A percentile compares a stretch with the other conserved stretches of the same genome.
Conservation (phyloP, 202 grass and related monocot genomes). For the Dendrocalamus latiflorus region DNA sequence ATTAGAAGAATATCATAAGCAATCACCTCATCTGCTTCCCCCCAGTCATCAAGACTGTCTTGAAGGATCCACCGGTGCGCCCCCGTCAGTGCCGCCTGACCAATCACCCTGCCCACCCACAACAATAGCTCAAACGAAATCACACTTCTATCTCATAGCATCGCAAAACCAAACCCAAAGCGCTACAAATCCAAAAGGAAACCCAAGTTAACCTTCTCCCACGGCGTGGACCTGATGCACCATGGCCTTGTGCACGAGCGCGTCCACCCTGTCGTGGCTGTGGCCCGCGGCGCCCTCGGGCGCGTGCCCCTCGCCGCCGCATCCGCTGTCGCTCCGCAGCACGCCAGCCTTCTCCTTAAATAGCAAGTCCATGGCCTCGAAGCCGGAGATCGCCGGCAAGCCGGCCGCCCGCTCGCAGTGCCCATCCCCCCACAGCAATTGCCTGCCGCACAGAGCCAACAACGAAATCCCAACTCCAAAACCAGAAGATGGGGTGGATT, state of each 20-base stretch:
- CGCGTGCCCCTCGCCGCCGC: conserved; percentile 17
- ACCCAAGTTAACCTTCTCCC: not conserved
- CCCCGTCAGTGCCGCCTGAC: conserved; percentile 37
- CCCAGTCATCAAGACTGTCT: conserved; percentile 30
- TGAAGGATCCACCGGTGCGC: conserved; percentile 42
- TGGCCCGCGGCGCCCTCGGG: conserved; percentile 2
- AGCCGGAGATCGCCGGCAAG: conserved; percentile 31
- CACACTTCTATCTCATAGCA: not conserved
- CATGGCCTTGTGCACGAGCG: conserved; percentile 41
- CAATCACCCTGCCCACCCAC: conserved; percentile 32
- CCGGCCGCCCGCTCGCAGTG: conserved; percentile 19
- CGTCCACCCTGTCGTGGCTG: conserved; percentile 26
- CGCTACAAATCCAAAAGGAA: not conserved
- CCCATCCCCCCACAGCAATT: conserved; percentile 46
- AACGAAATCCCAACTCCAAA: not conserved
- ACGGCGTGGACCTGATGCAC: conserved; percentile 7
- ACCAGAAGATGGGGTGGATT: too few relatives aligned
- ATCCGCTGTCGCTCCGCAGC: not conserved
- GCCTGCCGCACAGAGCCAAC: conserved; percentile 19
- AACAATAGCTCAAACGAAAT: not conserved
- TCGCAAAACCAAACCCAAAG: not conserved
- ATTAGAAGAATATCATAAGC: not conserved
- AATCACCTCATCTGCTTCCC: conserved; percentile 31
- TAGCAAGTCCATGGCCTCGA: conserved; percentile 47
- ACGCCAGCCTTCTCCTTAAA: conserved; percentile 37